These are phyloP conservation scores for Penicillium sp. DNA, from an alignment of 2,329 filamentous ascomycete genomes.

Conservation along the genomic window DNA sequence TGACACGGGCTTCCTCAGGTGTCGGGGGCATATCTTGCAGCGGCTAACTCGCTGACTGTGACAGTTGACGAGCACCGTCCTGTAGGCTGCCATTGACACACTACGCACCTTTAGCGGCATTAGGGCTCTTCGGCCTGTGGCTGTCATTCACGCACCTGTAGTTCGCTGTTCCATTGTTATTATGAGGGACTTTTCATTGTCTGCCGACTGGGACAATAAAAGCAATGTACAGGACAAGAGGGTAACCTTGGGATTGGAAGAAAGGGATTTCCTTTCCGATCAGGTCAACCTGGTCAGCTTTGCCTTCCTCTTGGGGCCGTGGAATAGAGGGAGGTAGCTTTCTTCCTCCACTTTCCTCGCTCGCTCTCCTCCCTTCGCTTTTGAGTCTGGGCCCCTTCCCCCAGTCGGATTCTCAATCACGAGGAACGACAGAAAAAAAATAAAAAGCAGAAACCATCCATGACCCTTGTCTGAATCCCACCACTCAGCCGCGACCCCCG, in stretches of 20 bases:
- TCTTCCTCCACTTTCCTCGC: not conserved
- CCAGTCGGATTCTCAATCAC: not conserved
- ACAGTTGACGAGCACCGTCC: conserved; percentile 5
- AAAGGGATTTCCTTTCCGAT: not conserved
- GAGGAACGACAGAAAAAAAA: not conserved
- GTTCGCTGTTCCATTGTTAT: not conserved
- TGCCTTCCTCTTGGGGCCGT: not conserved
- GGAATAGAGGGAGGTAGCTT: not conserved
- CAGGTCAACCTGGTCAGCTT: conserved; percentile 2
- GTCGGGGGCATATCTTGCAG: conserved; percentile 2
- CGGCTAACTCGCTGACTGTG: conserved; percentile 8
- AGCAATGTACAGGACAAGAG: not conserved
- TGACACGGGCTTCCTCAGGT: not conserved
- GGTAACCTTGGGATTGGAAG: not conserved
- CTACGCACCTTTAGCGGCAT: conserved; percentile 12
- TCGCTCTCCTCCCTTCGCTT: not conserved
- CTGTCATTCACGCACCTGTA: not conserved
- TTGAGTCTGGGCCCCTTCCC: not conserved
- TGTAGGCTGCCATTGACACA: conserved; percentile 11
- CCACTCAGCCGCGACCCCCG: not conserved
- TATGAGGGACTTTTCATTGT: conserved; percentile 6
- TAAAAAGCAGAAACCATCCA: not conserved
- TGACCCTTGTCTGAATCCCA: not conserved
- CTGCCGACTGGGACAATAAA: not conserved
- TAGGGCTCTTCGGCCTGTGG: conserved; percentile 11